phyloP scores from a whole-genome alignment of 2,329 filamentous ascomycete species.

The Neonectria sp. region DNA sequence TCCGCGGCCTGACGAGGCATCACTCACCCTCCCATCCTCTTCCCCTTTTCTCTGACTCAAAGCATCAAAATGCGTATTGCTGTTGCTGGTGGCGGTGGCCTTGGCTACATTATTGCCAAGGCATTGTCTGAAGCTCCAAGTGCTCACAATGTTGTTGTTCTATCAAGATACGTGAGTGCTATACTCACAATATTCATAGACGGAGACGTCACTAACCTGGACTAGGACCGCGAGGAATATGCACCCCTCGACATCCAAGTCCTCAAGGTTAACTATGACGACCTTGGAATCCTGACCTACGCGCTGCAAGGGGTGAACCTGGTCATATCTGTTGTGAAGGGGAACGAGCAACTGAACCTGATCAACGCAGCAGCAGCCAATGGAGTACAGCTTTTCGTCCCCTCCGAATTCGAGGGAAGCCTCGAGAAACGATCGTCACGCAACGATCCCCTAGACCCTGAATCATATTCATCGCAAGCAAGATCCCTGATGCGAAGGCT shows the following conservation, averaged over 20 bases:
- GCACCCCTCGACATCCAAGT: constrained; percentile 74
- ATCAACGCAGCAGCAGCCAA: constrained; percentile 79
- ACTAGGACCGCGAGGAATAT: constrained; percentile 69
- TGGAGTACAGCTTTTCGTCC: constrained; percentile 78
- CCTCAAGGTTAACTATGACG: constrained; percentile 76
- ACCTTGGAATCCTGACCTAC: constrained; percentile 71
- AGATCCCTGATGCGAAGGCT: constrained; percentile 70
- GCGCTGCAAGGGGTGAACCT: constrained; percentile 80
- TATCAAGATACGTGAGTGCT: constrained; percentile 68
- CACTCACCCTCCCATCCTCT: constrained; percentile 24
- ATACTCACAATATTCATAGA: not conserved
- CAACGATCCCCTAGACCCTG: constrained; percentile 74
- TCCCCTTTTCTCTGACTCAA: constrained; percentile 1
- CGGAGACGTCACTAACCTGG: constrained; percentile 35
- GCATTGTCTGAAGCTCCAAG: constrained; percentile 71
- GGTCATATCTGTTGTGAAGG: constrained; percentile 81
- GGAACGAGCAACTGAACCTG: constrained; percentile 76
- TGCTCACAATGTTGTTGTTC: constrained; percentile 78
- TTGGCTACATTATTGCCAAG: constrained; percentile 63
- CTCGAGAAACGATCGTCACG: constrained; percentile 66
- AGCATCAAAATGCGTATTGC: constrained; percentile 64
- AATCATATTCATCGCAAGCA: constrained; percentile 64
- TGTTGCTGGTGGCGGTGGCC: constrained; percentile 62
- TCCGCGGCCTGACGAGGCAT: constrained; percentile 35
- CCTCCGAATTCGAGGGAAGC: constrained; percentile 82